phyloP scores from a whole-genome alignment of 805 yeast genomes.

The Spathaspora boniae region DNA sequence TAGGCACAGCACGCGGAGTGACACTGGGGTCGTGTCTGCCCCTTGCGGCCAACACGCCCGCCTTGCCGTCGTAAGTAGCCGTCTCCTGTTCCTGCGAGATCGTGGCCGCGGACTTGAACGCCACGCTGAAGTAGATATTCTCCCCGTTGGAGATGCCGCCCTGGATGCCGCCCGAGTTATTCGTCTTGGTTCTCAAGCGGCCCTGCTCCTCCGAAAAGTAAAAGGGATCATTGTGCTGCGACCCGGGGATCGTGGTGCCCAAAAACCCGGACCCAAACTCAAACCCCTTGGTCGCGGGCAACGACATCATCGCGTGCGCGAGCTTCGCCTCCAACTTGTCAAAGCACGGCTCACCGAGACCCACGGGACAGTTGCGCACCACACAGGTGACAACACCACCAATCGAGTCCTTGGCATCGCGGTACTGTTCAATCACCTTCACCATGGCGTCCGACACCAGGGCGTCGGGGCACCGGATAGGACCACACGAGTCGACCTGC shows the following conservation, averaged over 20 bases:
- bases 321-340: conserved; percentile 93
- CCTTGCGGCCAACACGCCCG: conserved; percentile 87
- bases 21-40: conserved; percentile 99
- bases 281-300: conserved; percentile 97
- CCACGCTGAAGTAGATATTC: conserved; percentile 87
- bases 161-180: conserved; percentile 95
- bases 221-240: conserved; percentile 90
- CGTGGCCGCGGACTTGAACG: conserved; percentile 98
- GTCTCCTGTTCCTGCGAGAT: conserved; percentile 91
- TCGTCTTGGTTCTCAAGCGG: conserved; percentile 78
- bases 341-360: conserved; percentile 97
- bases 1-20: conserved; percentile 97
- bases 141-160: conserved; percentile 99
- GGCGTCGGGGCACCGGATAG: conserved; percentile 90
- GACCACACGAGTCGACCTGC: conserved; percentile 80
- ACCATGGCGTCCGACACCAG: conserved; percentile 73
- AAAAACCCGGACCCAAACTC: conserved; percentile 96
- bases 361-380: conserved; percentile 86
- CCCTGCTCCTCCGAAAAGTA: conserved; percentile 54
- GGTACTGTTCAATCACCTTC: conserved; percentile 78
- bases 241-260: conserved; percentile 88
- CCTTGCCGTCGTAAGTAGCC: conserved; percentile 81
- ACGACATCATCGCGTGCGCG: conserved; percentile 97
- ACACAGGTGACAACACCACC: conserved; percentile 99
- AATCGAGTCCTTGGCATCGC: conserved; percentile 86